Conservation (phyloP, 257 asterid genomes). For the Cordia subcordata region DNA sequence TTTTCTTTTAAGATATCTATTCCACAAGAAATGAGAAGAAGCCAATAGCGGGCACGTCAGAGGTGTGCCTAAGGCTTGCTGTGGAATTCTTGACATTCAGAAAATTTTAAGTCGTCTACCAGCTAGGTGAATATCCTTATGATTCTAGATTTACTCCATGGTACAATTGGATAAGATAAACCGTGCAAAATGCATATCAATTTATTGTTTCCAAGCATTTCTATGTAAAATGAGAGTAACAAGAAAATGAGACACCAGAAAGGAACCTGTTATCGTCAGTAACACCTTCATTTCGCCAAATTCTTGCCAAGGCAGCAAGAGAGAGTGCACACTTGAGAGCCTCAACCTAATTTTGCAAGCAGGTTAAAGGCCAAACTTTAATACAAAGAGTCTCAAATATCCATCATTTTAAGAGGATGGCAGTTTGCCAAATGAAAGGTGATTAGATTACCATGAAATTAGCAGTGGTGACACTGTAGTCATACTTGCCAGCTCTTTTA, state of each 20-base stretch:
- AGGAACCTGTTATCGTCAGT: conserved; percentile 87
- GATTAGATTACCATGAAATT: conserved; percentile 69
- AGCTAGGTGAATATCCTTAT: no score
- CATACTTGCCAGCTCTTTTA: conserved; percentile 96
- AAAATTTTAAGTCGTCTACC: no score
- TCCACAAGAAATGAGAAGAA: no score
- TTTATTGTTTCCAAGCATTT: background rate
- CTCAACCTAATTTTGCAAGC: conserved; percentile 64
- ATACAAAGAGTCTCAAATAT: no score
- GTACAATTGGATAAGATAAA: no score
- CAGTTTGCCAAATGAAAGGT: background rate
- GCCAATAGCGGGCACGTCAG: no score
- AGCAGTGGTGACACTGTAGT: conserved; percentile 97
- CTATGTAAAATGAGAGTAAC: background rate
- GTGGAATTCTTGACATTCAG: no score
- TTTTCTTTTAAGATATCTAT: no score
- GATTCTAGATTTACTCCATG: no score
- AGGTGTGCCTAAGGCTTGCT: no score
- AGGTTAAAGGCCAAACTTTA: conserved; percentile 15
- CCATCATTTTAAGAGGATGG: no score
- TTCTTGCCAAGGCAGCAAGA: conserved; percentile 79
- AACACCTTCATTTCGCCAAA: conserved; percentile 86
- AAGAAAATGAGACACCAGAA: background rate
- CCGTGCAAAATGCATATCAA: background rate
- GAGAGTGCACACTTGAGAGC: conserved; percentile 86